Evolutionary conservation across 2,329 filamentous ascomycete genomes (phyloP).

Genomic region (Fusarium sp.): DNA sequence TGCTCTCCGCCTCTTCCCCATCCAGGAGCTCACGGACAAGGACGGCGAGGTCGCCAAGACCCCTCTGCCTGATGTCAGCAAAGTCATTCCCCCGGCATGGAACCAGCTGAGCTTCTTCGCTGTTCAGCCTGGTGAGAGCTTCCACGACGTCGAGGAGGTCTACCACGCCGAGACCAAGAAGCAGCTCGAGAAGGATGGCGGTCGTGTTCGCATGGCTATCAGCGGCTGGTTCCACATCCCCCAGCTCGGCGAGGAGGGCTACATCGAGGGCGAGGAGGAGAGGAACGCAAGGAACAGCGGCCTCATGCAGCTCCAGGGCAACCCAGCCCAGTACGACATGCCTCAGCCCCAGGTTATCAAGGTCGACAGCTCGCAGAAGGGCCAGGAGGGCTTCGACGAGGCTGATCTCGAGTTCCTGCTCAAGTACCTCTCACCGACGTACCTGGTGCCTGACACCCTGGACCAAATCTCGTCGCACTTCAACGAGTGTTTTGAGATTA

Average conservation of each 20-base stretch:
- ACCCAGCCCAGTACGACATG: conserved; percentile 88
- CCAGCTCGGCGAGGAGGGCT: conserved; percentile 93
- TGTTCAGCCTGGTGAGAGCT: conserved; percentile 97
- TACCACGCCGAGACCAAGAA: conserved; percentile 75
- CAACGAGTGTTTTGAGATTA: conserved; percentile 85
- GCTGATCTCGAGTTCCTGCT: conserved; percentile 89
- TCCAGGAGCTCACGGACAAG: conserved; percentile 68
- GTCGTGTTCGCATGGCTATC: conserved; percentile 93
- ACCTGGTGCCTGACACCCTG: conserved; percentile 91
- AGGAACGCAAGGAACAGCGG: conserved; percentile 90
- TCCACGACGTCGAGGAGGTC: conserved; percentile 98
- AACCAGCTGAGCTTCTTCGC: conserved; percentile 99
- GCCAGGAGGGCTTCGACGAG: conserved; percentile 74
- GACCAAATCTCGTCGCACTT: conserved; percentile 86
- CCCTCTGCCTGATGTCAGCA: conserved; percentile 80
- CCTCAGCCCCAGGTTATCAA: conserved; percentile 73
- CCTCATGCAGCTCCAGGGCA: conserved; percentile 91
- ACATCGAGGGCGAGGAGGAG: conserved; percentile 87
- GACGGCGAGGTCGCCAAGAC: conserved; percentile 83
- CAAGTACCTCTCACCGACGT: conserved; percentile 89
- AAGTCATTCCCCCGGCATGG: conserved; percentile 93
- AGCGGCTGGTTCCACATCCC: conserved; percentile 99
- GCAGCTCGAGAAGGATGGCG: conserved; percentile 75
- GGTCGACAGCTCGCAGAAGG: conserved; percentile 54
- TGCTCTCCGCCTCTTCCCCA: conserved; percentile 87